Conservation (phyloP, 1,139 yeast species). For the Hyphopichia buzzinii region DNA sequence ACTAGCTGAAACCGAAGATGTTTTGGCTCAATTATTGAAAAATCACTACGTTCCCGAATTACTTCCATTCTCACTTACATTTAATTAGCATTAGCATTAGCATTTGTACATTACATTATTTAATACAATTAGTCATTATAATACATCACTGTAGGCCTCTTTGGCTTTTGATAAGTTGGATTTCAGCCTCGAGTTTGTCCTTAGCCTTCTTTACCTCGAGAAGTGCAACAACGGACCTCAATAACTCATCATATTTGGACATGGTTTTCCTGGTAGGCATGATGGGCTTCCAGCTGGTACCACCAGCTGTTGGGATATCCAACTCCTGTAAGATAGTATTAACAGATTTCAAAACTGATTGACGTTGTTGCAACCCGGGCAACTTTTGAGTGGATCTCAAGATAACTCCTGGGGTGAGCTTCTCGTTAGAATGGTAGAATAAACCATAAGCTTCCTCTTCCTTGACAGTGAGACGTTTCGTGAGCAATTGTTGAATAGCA, state of each 20-base stretch:
- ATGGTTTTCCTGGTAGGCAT: conserved; percentile 87
- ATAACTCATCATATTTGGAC: conserved; percentile 73
- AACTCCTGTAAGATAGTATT: conserved; percentile 72
- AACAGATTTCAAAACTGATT: conserved; percentile 73
- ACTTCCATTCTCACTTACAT: background rate
- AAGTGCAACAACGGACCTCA: conserved; percentile 68
- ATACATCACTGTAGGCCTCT: conserved; percentile 30
- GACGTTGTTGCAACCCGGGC: conserved; percentile 48
- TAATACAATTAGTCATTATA: conserved; percentile 3
- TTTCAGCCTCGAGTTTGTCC: conserved; percentile 84
- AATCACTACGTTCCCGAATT: background rate
- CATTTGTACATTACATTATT: background rate
- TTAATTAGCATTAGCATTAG: background rate
- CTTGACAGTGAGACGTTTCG: conserved; percentile 63
- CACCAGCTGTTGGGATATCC: conserved; percentile 63
- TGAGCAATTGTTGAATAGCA: conserved; percentile 42
- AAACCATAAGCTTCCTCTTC: conserved; percentile 89
- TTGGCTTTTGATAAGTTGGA: conserved; percentile 56
- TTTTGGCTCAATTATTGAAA: background rate
- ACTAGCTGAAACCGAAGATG: background rate
- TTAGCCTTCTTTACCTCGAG: conserved; percentile 83
- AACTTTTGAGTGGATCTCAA: conserved; percentile 65
- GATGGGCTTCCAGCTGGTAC: conserved; percentile 63
- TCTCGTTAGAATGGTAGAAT: conserved; percentile 71
- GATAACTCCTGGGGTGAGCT: conserved; percentile 73